Base-by-base conservation (phyloP, 2,329 filamentous ascomycete genomes). In the Stachybotrys elegans region DNA sequence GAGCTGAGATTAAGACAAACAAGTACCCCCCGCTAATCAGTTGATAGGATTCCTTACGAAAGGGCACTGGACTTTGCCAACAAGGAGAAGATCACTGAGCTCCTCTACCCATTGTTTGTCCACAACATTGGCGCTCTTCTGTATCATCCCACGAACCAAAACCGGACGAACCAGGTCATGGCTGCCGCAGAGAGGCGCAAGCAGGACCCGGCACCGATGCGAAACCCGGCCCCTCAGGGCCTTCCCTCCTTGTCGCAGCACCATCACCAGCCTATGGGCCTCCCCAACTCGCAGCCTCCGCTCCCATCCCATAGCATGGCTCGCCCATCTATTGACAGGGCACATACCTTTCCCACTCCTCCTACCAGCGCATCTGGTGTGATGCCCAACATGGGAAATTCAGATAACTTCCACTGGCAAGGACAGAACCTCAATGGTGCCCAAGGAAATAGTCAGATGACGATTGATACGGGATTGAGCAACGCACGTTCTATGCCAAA, bases 81-180 rank as follows among this genome's bases (percentile, higher is more conserved):
- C 73, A 97, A 96, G 76, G 93, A 98, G 68, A 97, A 97, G 71
- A 98, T 97, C 51, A 97, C 93, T 0, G 92, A 97, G 68, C 73
- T 91, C 39, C 72, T 97, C 43, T 98, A 97, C 65, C 93, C 93
- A 42, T 75, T 98, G 40, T 98, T 98, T 63, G 93, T 97, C 31
- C 91, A 97, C 68, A 95, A 97, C 68, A 97, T 97, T 61, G 89
- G 89, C 48, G 86, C 89, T 46, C 75, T 97, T 51, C 78, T 97
- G 40, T 97, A 96, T 66, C 92, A 97, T 63, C 92, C 93, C 1
- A 85, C 87, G 32, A 96, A 96, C 62, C 86, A 90, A 60, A 86
- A 72, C 52, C 77, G 88, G 54, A 88, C 85, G 38, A 90, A 84
- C 65, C 83, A 88, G 60, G 88, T 94, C 43, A 92, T 95, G 81